Evolutionary conservation across 1,139 yeast species (phyloP).

Genomic region (Blastobotrys buckinghamii): DNA sequence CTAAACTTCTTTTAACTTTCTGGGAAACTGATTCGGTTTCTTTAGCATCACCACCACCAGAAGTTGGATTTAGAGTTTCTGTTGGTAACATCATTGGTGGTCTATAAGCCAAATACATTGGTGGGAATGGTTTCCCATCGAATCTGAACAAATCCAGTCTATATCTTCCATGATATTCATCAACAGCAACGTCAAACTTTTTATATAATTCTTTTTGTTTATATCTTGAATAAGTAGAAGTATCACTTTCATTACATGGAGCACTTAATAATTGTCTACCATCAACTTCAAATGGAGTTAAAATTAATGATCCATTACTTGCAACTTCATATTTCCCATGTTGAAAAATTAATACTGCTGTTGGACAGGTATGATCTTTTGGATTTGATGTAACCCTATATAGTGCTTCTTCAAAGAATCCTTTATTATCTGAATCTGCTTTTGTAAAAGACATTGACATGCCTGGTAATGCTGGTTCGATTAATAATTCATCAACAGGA

Average conservation of each 20-base stretch:
- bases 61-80: constrained; percentile 78
- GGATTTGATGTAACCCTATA: constrained; percentile 75
- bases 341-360: constrained; percentile 77
- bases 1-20: constrained; percentile 45
- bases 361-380: constrained; percentile 69
- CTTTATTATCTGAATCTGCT: constrained; percentile 44
- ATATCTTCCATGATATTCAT: constrained; percentile 77
- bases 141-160: constrained; percentile 68
- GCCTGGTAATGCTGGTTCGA: constrained; percentile 95
- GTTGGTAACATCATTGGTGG: constrained; percentile 98
- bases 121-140: constrained; percentile 81
- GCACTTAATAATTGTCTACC: constrained; percentile 88
- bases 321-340: constrained; percentile 73
- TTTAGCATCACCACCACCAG: constrained; percentile 21
- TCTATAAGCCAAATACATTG: constrained; percentile 81
- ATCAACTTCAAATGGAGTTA: constrained; percentile 77
- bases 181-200: constrained; percentile 53
- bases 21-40: constrained; percentile 23
- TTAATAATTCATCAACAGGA: constrained; percentile 87
- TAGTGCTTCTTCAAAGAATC: constrained; percentile 82
- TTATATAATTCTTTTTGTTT: constrained; percentile 58
- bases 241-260: constrained; percentile 54
- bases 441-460: constrained; percentile 85
- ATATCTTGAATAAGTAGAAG: constrained; percentile 65
- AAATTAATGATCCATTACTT: constrained; percentile 58